Base-by-base conservation (phyloP, 768 basidiomycete species). In the Rhodotorula diobovata region DNA sequence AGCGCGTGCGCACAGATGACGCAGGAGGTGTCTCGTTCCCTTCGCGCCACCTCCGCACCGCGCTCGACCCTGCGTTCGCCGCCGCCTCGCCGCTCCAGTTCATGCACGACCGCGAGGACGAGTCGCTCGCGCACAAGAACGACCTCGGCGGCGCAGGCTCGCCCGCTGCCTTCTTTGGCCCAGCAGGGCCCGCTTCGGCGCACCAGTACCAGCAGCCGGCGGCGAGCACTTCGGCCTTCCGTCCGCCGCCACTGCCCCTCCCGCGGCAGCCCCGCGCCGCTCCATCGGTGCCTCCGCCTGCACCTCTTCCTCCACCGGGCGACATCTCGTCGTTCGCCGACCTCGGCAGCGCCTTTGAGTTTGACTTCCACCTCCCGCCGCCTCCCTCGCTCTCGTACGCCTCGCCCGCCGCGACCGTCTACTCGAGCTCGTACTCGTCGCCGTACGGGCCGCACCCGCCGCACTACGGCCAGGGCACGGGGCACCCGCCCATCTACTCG, bases 71-170 rank as follows among this genome's bases (percentile, higher is more conserved):
- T 7, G 21, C 8, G 8, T 2, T 20, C n/a, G n/a, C 28, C 15
- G 39, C 51, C 39, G 30, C 65, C n/a, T 28, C 28, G 23, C 48
- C 45, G 8, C 45, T 50, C 23, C 48, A 50, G n/a, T 67, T 66
- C 56, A 51, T 67, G 57, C 61, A 59, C 57, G 48, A 63, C 39
- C 66, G 57, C 56, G 66, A 71, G 30, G 61, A 54, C 28, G 66
- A 67, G 25, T 28, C 45, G n/a, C 43, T 53, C 18, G 35, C 25
- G 35, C 70, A 59, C 48, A 57, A 66, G 34, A 25, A 28, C 39
- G 41, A 54, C 21, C 10, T 11, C 25, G 9, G 23, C 12, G 32
- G n/a, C n/a, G n/a, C n/a, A n/a, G n/a, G 37, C 25, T 37, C 55
- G 25, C 39, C 41, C 10, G 15, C 12, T 46, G 61, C 54, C 32